Evolutionary conservation across 1,284 basidiomycete genomes (phyloP).

Genomic region (Binderoboletus segoi): DNA sequence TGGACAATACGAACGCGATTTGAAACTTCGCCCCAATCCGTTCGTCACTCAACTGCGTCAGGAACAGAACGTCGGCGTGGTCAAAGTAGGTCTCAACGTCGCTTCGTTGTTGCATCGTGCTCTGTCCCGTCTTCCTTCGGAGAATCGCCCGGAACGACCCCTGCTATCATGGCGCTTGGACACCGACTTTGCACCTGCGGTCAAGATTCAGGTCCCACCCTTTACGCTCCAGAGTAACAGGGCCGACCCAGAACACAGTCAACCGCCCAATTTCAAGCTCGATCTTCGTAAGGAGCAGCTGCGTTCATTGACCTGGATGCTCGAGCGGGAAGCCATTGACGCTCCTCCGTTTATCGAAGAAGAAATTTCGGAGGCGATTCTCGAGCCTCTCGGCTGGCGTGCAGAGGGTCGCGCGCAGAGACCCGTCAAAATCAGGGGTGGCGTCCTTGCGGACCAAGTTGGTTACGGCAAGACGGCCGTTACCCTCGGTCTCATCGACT

Average conservation of each 20-base stretch:
- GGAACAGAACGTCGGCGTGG: conserved; percentile 66
- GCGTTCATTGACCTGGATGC: conserved; percentile 93
- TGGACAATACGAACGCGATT: conserved; percentile 82
- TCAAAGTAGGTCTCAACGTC: conserved; percentile 88
- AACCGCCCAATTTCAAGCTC: conserved; percentile 78
- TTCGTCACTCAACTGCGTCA: conserved; percentile 87
- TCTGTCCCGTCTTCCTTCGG: conserved; percentile 73
- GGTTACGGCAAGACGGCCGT: conserved; percentile 98
- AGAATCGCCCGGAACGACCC: conserved; percentile 52
- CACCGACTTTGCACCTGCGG: conserved; percentile 72
- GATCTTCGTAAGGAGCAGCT: conserved; percentile 83
- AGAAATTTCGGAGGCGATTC: conserved; percentile 89
- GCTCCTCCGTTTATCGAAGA: conserved; percentile 85
- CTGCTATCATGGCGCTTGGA: conserved; percentile 80
- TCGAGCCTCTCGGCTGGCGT: conserved; percentile 88
- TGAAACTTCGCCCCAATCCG: conserved; percentile 85
- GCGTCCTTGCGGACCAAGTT: conserved; percentile 94
- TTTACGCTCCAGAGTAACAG: conserved; percentile 82
- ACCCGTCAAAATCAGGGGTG: conserved; percentile 77
- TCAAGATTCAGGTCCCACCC: conserved; percentile 60
- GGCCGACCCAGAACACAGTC: conserved; percentile 69
- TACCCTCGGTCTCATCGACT: conserved; percentile 85
- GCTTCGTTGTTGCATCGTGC: conserved; percentile 89
- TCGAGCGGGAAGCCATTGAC: conserved; percentile 71
- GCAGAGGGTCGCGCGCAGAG: conserved; percentile 89